These are phyloP conservation scores for Geranomyces variabilis DNA, from an alignment of 192 early-diverging fungal genomes.

Conservation along the genomic window DNA sequence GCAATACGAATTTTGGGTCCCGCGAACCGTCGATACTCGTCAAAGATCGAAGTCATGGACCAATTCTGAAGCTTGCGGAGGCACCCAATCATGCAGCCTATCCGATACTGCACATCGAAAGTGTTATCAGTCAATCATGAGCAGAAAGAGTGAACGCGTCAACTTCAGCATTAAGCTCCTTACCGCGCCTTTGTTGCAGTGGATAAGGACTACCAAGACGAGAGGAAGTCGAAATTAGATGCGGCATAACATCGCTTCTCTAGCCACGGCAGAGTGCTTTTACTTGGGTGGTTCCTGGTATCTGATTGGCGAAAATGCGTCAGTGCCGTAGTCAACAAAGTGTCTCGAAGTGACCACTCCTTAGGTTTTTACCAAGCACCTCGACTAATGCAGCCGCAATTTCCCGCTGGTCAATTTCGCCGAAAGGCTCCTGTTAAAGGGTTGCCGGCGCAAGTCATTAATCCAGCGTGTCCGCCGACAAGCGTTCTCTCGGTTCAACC, in stretches of 20 bases:
- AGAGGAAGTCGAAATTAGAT: neutral
- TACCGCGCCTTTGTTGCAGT: conserved; percentile 98
- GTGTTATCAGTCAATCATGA: neutral
- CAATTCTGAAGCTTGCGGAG: conserved; percentile 93
- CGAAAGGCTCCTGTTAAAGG: conserved; percentile 49
- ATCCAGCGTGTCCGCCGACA: neutral
- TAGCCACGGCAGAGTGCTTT: neutral
- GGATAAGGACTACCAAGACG: conserved; percentile 67
- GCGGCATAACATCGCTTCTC: too few relatives aligned
- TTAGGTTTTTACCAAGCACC: conserved; percentile 46
- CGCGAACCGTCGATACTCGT: conserved; percentile 93
- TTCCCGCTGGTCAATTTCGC: conserved; percentile 52
- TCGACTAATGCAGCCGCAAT: conserved; percentile 46
- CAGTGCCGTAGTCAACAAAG: too few relatives aligned
- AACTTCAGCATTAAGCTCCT: neutral
- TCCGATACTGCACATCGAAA: conserved; percentile 91
- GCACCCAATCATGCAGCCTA: conserved; percentile 94
- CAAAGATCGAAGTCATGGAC: conserved; percentile 95
- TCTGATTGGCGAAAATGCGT: conserved; percentile 28
- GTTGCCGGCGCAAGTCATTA: too few relatives aligned
- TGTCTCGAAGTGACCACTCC: neutral
- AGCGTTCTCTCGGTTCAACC: neutral
- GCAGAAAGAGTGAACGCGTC: neutral
- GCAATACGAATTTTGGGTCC: conserved; percentile 85
- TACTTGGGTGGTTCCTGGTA: conserved; percentile 55